Evolutionary conservation across 78 protist genomes (phyloP).

Genomic region (Guillardia theta): DNA sequence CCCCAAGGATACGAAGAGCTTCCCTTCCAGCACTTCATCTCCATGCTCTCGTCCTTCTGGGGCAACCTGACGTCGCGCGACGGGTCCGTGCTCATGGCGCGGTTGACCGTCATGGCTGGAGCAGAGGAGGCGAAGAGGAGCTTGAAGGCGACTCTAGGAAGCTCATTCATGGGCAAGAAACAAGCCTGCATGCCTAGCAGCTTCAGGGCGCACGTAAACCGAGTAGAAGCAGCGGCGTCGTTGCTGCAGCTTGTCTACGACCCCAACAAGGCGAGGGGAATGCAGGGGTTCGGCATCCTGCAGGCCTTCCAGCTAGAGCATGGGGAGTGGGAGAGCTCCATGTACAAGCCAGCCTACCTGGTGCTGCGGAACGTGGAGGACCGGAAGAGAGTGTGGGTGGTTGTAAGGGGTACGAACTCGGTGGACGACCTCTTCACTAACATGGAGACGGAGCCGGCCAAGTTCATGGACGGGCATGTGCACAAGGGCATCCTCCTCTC

Average conservation of each 20-base stretch:
- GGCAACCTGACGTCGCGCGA: not conserved
- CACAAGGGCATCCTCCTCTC: not conserved
- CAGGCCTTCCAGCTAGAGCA: not conserved
- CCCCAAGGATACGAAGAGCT: not conserved
- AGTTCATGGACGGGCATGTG: not conserved
- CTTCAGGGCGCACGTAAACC: not conserved
- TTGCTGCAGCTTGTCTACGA: not conserved
- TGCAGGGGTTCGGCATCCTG: not conserved
- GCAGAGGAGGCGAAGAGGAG: not conserved
- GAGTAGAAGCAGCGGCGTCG: not conserved
- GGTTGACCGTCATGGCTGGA: not conserved
- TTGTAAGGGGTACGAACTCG: not conserved
- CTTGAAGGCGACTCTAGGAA: not conserved
- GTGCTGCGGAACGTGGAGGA: not conserved
- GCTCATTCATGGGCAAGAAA: not conserved
- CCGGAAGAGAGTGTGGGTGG: not conserved
- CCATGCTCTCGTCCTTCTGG: not conserved
- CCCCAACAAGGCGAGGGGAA: not conserved
- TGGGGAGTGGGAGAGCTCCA: not conserved
- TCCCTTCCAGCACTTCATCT: not conserved
- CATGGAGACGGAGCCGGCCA: not conserved
- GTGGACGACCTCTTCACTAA: not conserved
- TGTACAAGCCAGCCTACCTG: not conserved
- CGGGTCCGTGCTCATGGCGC: not conserved
- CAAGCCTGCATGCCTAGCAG: not conserved